phyloP scores from a whole-genome alignment of 768 basidiomycete genomes.

The Xerocomus brunneocitrinus region DNA sequence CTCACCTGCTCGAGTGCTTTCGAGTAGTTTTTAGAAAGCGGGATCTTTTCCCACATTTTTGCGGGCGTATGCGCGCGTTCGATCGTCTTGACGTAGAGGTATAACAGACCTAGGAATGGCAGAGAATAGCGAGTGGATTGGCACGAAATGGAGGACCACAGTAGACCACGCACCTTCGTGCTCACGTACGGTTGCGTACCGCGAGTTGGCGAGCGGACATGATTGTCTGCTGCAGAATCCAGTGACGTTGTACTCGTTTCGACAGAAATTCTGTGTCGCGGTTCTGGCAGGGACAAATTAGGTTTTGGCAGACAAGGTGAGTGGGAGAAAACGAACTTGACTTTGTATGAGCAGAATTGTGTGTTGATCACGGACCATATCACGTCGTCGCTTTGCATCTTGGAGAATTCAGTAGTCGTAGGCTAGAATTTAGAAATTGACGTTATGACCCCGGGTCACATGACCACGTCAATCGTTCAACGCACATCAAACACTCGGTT shows the following conservation, averaged over 20 bases:
- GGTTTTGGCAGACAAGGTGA: not conserved
- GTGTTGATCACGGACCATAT: conserved; percentile 96
- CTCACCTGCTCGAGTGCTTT: conserved; percentile 92
- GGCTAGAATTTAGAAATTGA: too few species aligned
- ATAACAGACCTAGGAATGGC: conserved; percentile 60
- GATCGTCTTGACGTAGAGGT: conserved; percentile 95
- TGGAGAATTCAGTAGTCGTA: not conserved
- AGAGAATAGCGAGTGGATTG: not conserved
- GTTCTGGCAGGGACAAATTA: conserved; percentile 51
- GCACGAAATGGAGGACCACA: not conserved
- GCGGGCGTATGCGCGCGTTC: conserved; percentile 96
- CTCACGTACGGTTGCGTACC: conserved; percentile 97
- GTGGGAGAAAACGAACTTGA: conserved; percentile 65
- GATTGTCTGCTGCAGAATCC: conserved; percentile 93
- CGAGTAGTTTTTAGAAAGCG: conserved; percentile 88
- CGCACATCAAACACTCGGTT: too few species aligned
- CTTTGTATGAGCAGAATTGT: conserved; percentile 99
- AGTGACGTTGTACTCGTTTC: conserved; percentile 98
- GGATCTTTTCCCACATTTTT: conserved; percentile 96
- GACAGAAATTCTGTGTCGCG: conserved; percentile 93
- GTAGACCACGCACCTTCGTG: conserved; percentile 64
- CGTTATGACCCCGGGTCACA: too few species aligned
- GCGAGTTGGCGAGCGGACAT: conserved; percentile 95
- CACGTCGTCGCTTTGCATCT: conserved; percentile 94
- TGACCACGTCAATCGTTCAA: too few species aligned